Evolutionary conservation across 768 basidiomycete genomes (phyloP), one percentile per base, ranked within the genome.

Genomic region (Suillus variegatus): DNA sequence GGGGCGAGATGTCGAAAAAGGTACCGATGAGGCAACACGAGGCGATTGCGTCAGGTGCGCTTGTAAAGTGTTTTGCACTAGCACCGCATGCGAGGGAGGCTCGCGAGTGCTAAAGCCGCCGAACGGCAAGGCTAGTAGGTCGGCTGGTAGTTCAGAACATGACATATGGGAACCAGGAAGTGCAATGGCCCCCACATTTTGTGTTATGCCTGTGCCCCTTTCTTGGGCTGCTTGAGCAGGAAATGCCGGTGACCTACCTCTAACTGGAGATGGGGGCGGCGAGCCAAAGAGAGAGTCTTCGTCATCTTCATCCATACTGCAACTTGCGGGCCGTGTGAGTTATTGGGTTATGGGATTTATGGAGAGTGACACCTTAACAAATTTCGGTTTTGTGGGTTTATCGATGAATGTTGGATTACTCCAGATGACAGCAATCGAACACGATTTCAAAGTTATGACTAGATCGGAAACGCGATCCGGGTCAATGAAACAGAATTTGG

Each of bases 181-280:
- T 93, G 92, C 92, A 93, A 93, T 93, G 91, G 92, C 90, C 92
- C 91, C 92, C 92, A 94, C 92, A 86, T 94, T 93, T 90, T 91
- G 84, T 88, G 83, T 79, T 78, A 46, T 60, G 41, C 60, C 56
- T 54, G 44, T 56, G 58, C 64, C 58, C 77, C 70, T 71, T 66
- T 64, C 66, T 35, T 56, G 36, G 36, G 60, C 61, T 66, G 67
- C 69, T 65, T 68, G 71, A 65, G 73, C 70, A 71, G 88, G 87
- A 57, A 90, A 81, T 61, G 88, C 88, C 75, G 85, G 85, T 79
- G 88, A 89, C 88, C 89, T 92, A 89, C 89, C 89, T 89, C 80
- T 81, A 75, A 79, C 73, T 68, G 90, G 88, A 40, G 90, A 84
- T 63, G 91, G 88, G 69, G 92, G 91, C 20, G 92, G 91, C 49